Percentiles rank a stretch among this genome's conserved stretches.
phyloP scores from a whole-genome alignment of 2,329 filamentous ascomycete genomes.

The Ophiostoma tasmaniense region DNA sequence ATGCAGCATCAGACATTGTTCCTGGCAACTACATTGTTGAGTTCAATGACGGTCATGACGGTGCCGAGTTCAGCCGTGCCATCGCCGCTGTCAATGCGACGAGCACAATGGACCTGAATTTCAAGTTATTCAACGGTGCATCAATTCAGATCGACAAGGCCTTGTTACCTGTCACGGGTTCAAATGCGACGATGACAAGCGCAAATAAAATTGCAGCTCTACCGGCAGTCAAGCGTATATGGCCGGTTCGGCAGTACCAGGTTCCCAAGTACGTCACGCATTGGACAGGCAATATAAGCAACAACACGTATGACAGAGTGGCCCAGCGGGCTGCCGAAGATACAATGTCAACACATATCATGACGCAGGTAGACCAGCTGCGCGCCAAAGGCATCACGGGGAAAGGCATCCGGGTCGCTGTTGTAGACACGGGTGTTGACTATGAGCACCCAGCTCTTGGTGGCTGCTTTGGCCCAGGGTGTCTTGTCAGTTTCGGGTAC shows the following conservation, averaged over 20 bases:
- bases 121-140: conserved; percentile 43
- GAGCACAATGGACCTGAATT: conserved; percentile 33
- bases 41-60: conserved; percentile 41
- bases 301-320: not conserved
- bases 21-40: conserved; percentile 46
- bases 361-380: conserved; percentile 49
- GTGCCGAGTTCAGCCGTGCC: conserved; percentile 20
- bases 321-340: not conserved
- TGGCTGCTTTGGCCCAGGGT: conserved; percentile 25
- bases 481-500: conserved; percentile 19
- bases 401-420: conserved; percentile 43
- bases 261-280: too few species aligned
- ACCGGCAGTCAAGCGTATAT: too few species aligned
- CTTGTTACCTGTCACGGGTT: too few species aligned
- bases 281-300: too few species aligned
- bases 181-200: too few species aligned
- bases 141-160: too few species aligned
- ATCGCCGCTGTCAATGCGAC: too few species aligned
- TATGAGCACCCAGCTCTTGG: conserved; percentile 27
- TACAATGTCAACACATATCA: conserved; percentile 41
- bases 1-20: conserved; percentile 24
- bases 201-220: too few species aligned
- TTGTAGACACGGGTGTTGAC: conserved; percentile 41
- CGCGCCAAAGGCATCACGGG: conserved; percentile 40
- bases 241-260: too few species aligned